Conservation (phyloP, 2,329 filamentous ascomycete species). For the Rutstroemia sydowiana region DNA sequence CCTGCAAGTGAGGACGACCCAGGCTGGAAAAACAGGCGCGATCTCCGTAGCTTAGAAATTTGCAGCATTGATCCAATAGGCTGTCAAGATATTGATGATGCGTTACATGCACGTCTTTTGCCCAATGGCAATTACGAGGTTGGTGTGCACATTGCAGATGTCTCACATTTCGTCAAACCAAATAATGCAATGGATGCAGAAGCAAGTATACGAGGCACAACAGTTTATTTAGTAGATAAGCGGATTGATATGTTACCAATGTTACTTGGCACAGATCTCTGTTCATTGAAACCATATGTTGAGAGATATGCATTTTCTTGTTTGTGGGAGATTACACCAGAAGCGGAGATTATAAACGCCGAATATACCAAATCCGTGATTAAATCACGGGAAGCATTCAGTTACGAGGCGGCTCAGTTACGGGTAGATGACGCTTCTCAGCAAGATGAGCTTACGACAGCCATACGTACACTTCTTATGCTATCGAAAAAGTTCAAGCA, state of each 20-base stretch:
- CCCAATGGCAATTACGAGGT: constrained; percentile 94
- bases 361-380: constrained; percentile 97
- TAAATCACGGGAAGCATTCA: constrained; percentile 91
- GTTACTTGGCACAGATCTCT: constrained; percentile 90
- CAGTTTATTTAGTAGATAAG: constrained; percentile 96
- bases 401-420: constrained; percentile 92
- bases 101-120: constrained; percentile 75
- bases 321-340: constrained; percentile 78
- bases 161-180: constrained; percentile 98
- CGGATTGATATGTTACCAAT: constrained; percentile 99
- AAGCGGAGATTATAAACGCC: constrained; percentile 78
- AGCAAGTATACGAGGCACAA: constrained; percentile 88
- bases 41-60: constrained; percentile 78
- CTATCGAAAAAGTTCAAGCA: constrained; percentile 90
- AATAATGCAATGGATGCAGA: constrained; percentile 96
- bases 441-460: constrained; percentile 79
- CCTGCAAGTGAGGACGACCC: constrained; percentile 71
- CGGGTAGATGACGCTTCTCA: constrained; percentile 86
- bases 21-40: constrained; percentile 78
- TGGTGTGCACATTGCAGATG: constrained; percentile 96
- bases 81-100: constrained; percentile 97
- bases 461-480: constrained; percentile 79
- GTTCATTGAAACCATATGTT: constrained; percentile 95
- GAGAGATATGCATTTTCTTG: constrained; percentile 84
- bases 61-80: constrained; percentile 96